A percentile compares a stretch with the other conserved stretches of the same genome.
These are phyloP conservation scores for Chimonanthus salicifolius DNA, from an alignment of 164 flowering plant genomes.

Conservation along the genomic window DNA sequence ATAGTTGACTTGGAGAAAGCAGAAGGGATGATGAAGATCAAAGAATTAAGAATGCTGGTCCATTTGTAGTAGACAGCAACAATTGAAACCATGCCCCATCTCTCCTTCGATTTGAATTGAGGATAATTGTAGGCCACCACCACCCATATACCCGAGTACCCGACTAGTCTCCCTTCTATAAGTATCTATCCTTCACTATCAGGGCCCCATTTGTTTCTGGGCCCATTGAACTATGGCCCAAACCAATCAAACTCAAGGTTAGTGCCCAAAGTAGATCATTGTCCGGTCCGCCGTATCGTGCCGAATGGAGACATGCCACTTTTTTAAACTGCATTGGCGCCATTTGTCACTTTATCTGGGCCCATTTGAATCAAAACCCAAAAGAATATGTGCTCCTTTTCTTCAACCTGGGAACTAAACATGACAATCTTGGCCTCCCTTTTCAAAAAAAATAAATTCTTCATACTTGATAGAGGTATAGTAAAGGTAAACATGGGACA, in stretches of 20 bases:
- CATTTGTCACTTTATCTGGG: not conserved
- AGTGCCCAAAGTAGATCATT: not conserved
- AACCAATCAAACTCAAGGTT: not conserved
- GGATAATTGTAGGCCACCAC: not conserved
- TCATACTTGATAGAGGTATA: too few species aligned
- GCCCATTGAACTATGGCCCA: not conserved
- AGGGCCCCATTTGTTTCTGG: not conserved
- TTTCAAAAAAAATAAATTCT: constrained; percentile 1
- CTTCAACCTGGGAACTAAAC: not conserved
- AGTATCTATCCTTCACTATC: not conserved
- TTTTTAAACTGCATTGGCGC: not conserved
- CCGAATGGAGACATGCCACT: not conserved
- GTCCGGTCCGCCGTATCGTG: not conserved
- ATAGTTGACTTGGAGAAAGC: too few species aligned
- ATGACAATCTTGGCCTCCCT: not conserved
- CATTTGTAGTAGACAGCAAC: too few species aligned
- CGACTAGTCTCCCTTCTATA: not conserved
- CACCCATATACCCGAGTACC: not conserved
- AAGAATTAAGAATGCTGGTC: too few species aligned
- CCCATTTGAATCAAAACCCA: not conserved
- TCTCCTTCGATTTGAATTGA: too few species aligned
- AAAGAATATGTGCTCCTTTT: not conserved
- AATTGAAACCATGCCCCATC: too few species aligned
- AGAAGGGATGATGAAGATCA: too few species aligned
- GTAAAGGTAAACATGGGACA: not conserved